A percentile compares a stretch with the other conserved stretches of the same genome.
These are phyloP conservation scores for Ustilago sp. DNA, from an alignment of 1,284 basidiomycete genomes.

Conservation along the genomic window DNA sequence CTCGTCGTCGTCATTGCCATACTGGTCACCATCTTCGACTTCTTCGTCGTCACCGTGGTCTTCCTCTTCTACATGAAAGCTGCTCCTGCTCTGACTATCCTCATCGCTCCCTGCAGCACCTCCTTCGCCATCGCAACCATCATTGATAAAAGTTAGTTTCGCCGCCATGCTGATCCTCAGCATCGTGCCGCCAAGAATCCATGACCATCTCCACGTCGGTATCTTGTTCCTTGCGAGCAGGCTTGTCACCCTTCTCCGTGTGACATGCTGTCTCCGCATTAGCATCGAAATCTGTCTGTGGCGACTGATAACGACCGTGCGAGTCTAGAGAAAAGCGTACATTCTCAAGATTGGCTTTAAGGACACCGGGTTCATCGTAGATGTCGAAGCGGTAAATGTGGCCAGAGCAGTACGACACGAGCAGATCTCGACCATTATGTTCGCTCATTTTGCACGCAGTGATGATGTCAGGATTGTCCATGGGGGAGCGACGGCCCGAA, in stretches of 20 bases:
- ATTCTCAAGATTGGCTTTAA: slow-evolving; percentile 33
- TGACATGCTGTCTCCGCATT: no score
- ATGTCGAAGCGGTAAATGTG: slow-evolving; percentile 67
- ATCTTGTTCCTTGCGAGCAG: background rate
- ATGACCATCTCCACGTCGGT: background rate
- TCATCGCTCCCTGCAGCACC: background rate
- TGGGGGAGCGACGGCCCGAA: slow-evolving; percentile 14
- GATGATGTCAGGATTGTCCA: slow-evolving; percentile 48
- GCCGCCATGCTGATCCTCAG: background rate
- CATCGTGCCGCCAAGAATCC: background rate
- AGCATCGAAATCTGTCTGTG: background rate
- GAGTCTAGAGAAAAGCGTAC: slow-evolving; percentile 12
- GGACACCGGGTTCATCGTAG: slow-evolving; percentile 49
- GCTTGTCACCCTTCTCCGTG: background rate
- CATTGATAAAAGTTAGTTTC: background rate
- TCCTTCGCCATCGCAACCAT: background rate
- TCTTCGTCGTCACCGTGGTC: background rate
- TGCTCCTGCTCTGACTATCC: background rate
- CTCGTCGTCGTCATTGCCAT: background rate
- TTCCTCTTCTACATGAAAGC: background rate
- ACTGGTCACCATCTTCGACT: background rate
- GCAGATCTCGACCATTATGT: slow-evolving; percentile 57
- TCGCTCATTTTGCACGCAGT: slow-evolving; percentile 67
- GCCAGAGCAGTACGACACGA: slow-evolving; percentile 61
- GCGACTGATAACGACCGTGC: slow-evolving; percentile 13